Base-by-base conservation (phyloP, 108 stramenopile species). In the Pseudonitzschia pungens region DNA sequence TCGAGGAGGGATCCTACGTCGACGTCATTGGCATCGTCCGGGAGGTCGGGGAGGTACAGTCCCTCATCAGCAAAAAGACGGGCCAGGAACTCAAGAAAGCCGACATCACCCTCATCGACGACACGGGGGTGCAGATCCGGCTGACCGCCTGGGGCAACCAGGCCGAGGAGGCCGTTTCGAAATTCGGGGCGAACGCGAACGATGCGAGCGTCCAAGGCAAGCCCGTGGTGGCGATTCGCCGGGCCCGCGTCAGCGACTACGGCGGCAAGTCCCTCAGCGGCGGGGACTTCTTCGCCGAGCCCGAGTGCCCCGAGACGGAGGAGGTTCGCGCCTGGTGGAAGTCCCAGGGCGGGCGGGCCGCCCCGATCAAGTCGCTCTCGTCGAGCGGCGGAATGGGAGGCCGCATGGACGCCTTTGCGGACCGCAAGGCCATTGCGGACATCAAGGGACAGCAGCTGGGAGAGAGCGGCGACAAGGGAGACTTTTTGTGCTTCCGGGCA, bases 11-110 rank as follows among this genome's bases (percentile, higher is more conserved):
- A 27, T 70, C 69, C 27, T 77, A 63, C 63, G 79, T 97, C 33
- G 98, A 99, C 81, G 74, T 97, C 16, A 71, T 99, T 70, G 98
- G 76, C 16, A 83, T 97, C 40, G 96, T 97, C 50, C 89, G 92
- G 77, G 59, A 74, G 32, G 86, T 92, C 28, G 76, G 83, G 0
- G 94, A 96, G 36, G 76, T 81, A 26, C 65, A 42, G 28, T 70
- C 74, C 18, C 83, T 98, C 71, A 80, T 83, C 16, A 80, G 87
- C 69, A 95, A 94, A 67, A 91, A 93, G 73, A 83, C 83, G 50
- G 92, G 95, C 20, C 86, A 90, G 65, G 93, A 96, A 65, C 67
- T 96, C 63, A 64, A 70, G 40, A 99, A 99, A 87, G 88, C 93
- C 52, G 97, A 99, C 68, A 71, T 99, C 7, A 83, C 83, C 9